Evolutionary conservation across 2,329 filamentous ascomycete species (phyloP), one percentile per base, ranked within the genome.

Genomic region (Clarireedia sp.): DNA sequence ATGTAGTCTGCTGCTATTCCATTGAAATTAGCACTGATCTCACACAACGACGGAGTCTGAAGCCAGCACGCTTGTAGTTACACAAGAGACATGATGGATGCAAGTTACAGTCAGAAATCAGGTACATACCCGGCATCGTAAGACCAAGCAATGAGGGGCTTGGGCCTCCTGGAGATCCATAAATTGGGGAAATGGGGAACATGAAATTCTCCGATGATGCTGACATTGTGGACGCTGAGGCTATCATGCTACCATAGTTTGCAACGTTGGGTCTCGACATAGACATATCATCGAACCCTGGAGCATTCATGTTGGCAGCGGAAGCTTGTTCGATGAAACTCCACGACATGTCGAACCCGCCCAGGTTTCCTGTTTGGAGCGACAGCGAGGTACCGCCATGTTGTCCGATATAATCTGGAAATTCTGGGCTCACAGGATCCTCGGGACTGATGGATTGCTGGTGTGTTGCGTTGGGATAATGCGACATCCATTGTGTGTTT

Each of bases 211-310:
- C 64, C 3, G 63, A 63, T 17, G 57, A 51, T 14, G 63, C 58
- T 5, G 64, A 64, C 37, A 60, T 40, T 9, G 55, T 47, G 29
- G 62, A 64, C 36, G 57, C 58, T 23, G 62, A 57, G 10, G 58
- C 55, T 14, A 54, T 58, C 51, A 67, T 59, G 56, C 57, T 65
- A n/a, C 57, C 61, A 47, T 59, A 60, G 44, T 56, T 64, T 29
- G 60, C 60, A 55, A 59, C 59, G n/a, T 60, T 57, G 41, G 12
- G 6, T 12, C 63, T 63, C 14, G 61, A 57, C 44, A 59, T 59
- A 19, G 55, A 51, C 19, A 58, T 55, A 38, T 59, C 62, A n/a
- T 61, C 60, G 17, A 60, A 44, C 3, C 60, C 60, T 9, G 45
- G 21, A n/a, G 58, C 52, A 16, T 51, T 59, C 33, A 58, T 19